phyloP scores from a whole-genome alignment of 1,139 yeast genomes.

The Pichia sp. region DNA sequence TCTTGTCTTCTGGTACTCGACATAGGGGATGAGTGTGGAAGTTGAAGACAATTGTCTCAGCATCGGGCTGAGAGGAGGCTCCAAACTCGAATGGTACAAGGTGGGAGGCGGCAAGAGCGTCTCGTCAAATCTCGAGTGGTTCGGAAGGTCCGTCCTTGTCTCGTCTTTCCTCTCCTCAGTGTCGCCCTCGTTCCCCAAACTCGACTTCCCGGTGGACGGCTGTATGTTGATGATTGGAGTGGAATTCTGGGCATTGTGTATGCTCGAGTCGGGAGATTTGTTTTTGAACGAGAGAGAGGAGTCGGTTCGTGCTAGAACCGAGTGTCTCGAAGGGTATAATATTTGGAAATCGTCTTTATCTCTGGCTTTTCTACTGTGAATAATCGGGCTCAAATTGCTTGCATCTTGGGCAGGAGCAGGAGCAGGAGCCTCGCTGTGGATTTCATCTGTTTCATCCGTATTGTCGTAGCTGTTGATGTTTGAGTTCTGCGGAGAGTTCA shows the following conservation, averaged over 20 bases:
- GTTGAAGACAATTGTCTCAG: slow-evolving; percentile 1
- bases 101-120: background rate
- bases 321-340: background rate
- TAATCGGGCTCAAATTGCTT: background rate
- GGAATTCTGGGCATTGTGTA: background rate
- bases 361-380: background rate
- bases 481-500: slow-evolving; percentile 2
- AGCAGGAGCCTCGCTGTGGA: background rate
- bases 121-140: background rate
- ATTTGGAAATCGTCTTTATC: background rate
- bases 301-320: background rate
- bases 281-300: background rate
- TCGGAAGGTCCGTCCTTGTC: background rate
- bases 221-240: slow-evolving; percentile 4
- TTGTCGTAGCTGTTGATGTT: background rate
- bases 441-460: background rate
- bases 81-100: background rate
- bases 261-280: background rate
- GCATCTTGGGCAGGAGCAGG: background rate
- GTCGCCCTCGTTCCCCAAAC: background rate
- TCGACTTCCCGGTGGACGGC: background rate
- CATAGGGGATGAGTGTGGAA: slow-evolving; percentile 11
- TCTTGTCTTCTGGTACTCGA: slow-evolving; percentile 13
- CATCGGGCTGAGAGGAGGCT: background rate
- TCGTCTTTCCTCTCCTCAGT: background rate